Percentiles rank a stretch among this genome's conserved stretches.
phyloP scores from a whole-genome alignment of 2,329 filamentous ascomycete species.

The Aspergillus puulaauensis region DNA sequence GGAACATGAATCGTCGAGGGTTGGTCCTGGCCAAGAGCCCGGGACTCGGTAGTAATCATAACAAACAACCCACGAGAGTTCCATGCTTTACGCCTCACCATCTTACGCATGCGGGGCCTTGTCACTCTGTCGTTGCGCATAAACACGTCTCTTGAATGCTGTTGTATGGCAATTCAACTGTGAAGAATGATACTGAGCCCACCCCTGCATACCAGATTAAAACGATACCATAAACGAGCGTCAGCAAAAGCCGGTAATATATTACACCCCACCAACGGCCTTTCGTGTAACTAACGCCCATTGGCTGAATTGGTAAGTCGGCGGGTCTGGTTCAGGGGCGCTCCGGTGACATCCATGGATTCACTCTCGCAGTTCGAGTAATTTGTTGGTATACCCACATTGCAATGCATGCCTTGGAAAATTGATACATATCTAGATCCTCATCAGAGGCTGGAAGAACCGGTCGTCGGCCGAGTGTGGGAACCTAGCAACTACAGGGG shows the following conservation, averaged over 20 bases:
- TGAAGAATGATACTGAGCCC: conserved; percentile 18
- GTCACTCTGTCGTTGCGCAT: background rate
- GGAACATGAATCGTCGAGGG: background rate
- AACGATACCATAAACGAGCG: conserved; percentile 14
- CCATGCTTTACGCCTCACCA: background rate
- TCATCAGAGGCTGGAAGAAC: background rate
- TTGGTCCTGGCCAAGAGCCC: background rate
- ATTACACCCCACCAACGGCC: conserved; percentile 1
- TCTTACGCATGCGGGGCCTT: background rate
- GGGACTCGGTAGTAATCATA: background rate
- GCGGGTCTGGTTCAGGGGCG: conserved; percentile 36
- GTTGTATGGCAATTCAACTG: conserved; percentile 11
- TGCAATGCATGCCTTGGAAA: background rate
- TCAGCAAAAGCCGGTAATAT: conserved; percentile 12
- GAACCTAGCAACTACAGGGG: background rate
- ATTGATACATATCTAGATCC: background rate
- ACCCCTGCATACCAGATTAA: conserved; percentile 34
- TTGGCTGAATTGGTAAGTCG: background rate
- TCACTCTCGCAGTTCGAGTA: background rate
- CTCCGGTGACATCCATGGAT: conserved; percentile 14
- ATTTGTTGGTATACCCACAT: conserved; percentile 7
- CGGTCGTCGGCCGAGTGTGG: background rate
- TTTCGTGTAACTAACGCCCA: background rate
- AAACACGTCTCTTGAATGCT: background rate
- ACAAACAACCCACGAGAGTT: background rate